phyloP scores from a whole-genome alignment of 2,329 filamentous ascomycete species.

The Trichoderma atrobrunneum region DNA sequence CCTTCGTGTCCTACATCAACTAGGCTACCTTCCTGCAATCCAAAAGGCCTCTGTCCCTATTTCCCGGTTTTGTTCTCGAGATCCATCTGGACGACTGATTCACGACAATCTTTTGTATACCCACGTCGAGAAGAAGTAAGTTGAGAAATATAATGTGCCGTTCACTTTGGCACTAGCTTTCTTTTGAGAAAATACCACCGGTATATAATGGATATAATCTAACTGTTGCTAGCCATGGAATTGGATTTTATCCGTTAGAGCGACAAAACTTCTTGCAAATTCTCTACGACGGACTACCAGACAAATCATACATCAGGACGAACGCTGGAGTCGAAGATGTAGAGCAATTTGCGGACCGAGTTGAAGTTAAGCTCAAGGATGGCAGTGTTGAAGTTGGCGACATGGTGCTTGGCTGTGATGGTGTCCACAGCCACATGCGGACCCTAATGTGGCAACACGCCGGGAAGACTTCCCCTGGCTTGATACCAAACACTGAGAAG shows the following conservation, averaged over 20 bases:
- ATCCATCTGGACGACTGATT: not conserved
- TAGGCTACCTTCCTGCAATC: not conserved
- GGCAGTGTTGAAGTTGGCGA: conserved; percentile 35
- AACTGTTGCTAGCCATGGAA: not conserved
- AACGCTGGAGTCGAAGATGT: not conserved
- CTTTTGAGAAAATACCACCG: not conserved
- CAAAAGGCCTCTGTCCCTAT: not conserved
- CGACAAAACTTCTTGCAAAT: conserved; percentile 5
- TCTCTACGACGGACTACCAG: conserved; percentile 20
- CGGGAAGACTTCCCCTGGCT: conserved; percentile 13
- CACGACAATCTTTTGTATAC: conserved; percentile 1
- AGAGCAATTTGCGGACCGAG: conserved; percentile 21
- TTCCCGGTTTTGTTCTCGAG: not conserved
- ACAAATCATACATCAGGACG: conserved; percentile 3
- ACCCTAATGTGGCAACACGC: conserved; percentile 27
- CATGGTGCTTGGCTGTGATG: conserved; percentile 41
- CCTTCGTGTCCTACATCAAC: not conserved
- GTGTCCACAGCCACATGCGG: conserved; percentile 36
- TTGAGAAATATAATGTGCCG: not conserved
- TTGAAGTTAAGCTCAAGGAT: conserved; percentile 34
- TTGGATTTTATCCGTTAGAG: not conserved
- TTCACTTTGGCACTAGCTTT: too few species aligned
- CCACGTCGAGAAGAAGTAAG: not conserved
- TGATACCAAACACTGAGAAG: conserved; percentile 23
- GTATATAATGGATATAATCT: not conserved